Base-by-base conservation (phyloP, 768 basidiomycete species). In the Agaricus sinodeliciosus region DNA sequence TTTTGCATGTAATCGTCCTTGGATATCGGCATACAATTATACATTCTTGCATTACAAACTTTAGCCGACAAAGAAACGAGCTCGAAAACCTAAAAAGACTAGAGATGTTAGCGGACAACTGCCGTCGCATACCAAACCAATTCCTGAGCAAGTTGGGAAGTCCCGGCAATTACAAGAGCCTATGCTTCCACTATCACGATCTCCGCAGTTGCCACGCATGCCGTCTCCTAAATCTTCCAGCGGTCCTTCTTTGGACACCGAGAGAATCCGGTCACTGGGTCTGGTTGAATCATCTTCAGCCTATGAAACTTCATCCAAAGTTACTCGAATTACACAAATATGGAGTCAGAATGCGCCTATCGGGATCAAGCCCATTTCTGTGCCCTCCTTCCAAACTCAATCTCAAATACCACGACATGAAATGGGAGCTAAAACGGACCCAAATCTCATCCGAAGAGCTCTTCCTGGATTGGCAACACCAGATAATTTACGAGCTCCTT, bases 21-120 rank as follows among this genome's bases (percentile, higher is more conserved):
- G 56, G 62, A 58, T 58, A 66, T 66, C 65, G 66, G 57, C 61
- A 61, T 62, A 62, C 61, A 66, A 54, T 57, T 50, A 61, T 52
- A 51, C 43, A 44, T 51, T 52, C 58, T 59, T 58, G 56, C 55
- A 56, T 56, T 54, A 62, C 61, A 52, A 55, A 56, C 52, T 58
- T 63, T 65, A 91, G 89, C 86, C 84, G 46, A 89, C 89, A 18
- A 87, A 81, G 71, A 81, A 79, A 51, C 76, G 86, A 63, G 83
- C 81, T 43, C 82, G 77, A 69, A 85, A 83, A 65, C 84, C 84
- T 41, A 76, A 74, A 62, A 87, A 79, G 65, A 65, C 62, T 51
- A 75, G 39, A 41, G 16, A 34, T 34, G 28, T 28, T 13, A 50
- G 41, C 22, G 37, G 39, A 6, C 45, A 9, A 13, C 8, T 31